Base-by-base conservation (phyloP, 176 grass and related monocot species). In the Zoysia pacifica region DNA sequence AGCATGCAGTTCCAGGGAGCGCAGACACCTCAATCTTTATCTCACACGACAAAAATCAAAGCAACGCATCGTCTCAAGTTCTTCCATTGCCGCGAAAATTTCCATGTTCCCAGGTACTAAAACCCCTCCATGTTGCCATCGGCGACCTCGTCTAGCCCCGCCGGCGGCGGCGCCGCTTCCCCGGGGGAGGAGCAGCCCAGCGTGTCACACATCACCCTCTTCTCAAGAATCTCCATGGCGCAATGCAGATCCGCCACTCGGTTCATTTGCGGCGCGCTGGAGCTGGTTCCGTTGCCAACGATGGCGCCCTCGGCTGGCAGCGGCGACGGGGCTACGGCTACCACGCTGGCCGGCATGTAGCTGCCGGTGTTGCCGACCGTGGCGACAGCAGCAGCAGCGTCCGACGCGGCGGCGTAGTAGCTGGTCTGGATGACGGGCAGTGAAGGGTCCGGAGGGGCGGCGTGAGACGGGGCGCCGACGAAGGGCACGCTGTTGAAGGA, bases 141-240 rank as follows among this genome's bases (percentile, higher is more conserved):
- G 14, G 2, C 15, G 18, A 62, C 20, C 36, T 76, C 73, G 13
- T 28, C 48, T 2, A 61, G 28, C 28, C 28, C 16, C 39, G 72
- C 78, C 65, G 77, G 72, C 65, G 43, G 0, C 14, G 69, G 10
- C 10, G 40, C 11, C 6, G 70, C 53, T 1, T 10, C 63, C 45
- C 6, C 4, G 1, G 6, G 6, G 8, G 45, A 47, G 0, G 69
- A 69, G 1, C 82, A 48, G 80, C 9, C 46, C 14, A 71, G 71
- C 41, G 55, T 67, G 46, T 20, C 53, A 0, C 48, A 28, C 9
- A 40, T 56, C 10, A 68, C 83, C 18, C 51, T 75, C 16, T 73
- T 76, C 10, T 91, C 83, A 35, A 83, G 84, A 75, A 70, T 63
- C 81, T 91, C 86, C 39, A 91, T 70, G 69, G 72, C 69, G 9